A percentile compares a stretch with the other conserved stretches of the same genome.
Conservation (phyloP, 2,329 filamentous ascomycete species). For the Bimuria novae-zelandiae region DNA sequence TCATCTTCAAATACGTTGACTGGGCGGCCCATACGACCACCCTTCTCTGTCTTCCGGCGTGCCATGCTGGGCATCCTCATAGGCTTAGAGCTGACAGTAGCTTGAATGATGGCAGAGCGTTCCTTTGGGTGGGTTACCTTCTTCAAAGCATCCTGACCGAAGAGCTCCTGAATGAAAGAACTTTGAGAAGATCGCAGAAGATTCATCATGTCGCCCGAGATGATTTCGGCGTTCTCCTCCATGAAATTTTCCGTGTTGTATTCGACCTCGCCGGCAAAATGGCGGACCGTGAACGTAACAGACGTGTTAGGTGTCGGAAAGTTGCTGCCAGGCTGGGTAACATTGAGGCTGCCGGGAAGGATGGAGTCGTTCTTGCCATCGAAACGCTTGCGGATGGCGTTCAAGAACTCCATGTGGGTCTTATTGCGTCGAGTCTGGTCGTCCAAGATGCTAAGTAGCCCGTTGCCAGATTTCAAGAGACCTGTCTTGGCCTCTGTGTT, state of each 20-base stretch:
- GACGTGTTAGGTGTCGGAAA: conserved; percentile 82
- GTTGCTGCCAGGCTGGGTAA: conserved; percentile 83
- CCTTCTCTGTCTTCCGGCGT: conserved; percentile 69
- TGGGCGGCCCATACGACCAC: conserved; percentile 52
- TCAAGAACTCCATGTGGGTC: conserved; percentile 86
- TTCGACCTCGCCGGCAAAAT: conserved; percentile 96
- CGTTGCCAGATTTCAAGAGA: conserved; percentile 89
- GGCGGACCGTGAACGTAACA: conserved; percentile 85
- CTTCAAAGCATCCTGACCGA: conserved; percentile 93
- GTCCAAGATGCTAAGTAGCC: conserved; percentile 89
- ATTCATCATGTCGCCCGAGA: conserved; percentile 94
- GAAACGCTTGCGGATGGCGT: conserved; percentile 89
- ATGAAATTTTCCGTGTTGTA: conserved; percentile 86
- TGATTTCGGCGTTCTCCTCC: conserved; percentile 94
- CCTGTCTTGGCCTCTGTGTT: conserved; percentile 94
- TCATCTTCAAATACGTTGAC: conserved; percentile 52
- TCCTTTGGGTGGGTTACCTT: conserved; percentile 94
- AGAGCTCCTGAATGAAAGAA: conserved; percentile 84
- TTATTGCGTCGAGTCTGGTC: conserved; percentile 91
- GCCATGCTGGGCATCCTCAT: conserved; percentile 92
- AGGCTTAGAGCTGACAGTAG: conserved; percentile 93
- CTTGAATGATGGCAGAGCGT: conserved; percentile 88
- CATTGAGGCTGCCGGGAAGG: conserved; percentile 72
- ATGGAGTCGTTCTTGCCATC: conserved; percentile 94
- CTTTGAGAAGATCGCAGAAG: conserved; percentile 87